Conservation (phyloP, 2,329 filamentous ascomycete genomes). For the Arthrobotrys entomopaga region DNA sequence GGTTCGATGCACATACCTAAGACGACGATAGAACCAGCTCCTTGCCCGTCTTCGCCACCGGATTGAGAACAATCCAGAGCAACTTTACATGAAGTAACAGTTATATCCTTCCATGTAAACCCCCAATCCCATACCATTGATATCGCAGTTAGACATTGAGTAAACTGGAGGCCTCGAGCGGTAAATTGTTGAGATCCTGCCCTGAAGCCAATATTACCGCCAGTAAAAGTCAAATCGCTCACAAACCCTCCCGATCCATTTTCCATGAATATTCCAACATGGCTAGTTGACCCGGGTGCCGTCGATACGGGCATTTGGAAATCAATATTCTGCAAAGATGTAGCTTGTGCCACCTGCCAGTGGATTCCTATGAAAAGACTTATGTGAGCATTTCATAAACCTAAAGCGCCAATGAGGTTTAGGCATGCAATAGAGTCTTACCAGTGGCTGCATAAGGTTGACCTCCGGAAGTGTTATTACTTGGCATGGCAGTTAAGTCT, state of each 20-base stretch:
- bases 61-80: slow-evolving; percentile 68
- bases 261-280: slow-evolving; percentile 72
- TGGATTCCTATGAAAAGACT: slow-evolving; percentile 66
- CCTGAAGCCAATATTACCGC: slow-evolving; percentile 70
- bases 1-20: slow-evolving; percentile 3
- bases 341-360: slow-evolving; percentile 75
- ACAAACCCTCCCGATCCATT: slow-evolving; percentile 60
- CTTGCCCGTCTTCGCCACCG: slow-evolving; percentile 3
- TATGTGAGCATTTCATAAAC: no score
- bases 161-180: slow-evolving; percentile 61
- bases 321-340: slow-evolving; percentile 69
- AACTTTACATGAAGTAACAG: slow-evolving; percentile 65
- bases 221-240: slow-evolving; percentile 66
- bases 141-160: slow-evolving; percentile 68
- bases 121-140: slow-evolving; percentile 72
- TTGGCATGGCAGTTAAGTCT: slow-evolving; percentile 65
- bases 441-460: no score
- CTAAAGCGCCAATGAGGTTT: no score
- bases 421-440: no score
- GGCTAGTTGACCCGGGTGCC: slow-evolving; percentile 60
- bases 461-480: no score
- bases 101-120: slow-evolving; percentile 69
- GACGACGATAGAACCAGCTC: slow-evolving; percentile 64
- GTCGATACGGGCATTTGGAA: slow-evolving; percentile 63
- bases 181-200: slow-evolving; percentile 71